phyloP scores from a whole-genome alignment of 768 basidiomycete species.

The Lactarius evosmus region DNA sequence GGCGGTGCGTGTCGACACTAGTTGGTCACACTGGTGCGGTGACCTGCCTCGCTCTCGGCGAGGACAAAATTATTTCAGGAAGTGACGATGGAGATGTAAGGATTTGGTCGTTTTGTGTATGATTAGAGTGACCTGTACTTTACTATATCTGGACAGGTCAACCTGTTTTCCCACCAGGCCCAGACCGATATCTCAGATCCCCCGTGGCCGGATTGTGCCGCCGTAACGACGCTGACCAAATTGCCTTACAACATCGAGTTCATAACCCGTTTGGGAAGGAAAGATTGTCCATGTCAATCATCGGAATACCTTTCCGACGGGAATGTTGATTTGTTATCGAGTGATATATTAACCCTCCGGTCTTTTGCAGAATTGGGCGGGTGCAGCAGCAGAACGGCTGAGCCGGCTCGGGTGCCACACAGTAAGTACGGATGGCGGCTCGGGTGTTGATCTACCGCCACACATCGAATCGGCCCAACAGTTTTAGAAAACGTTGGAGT shows the following conservation, averaged over 20 bases:
- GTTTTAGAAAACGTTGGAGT: too few relatives aligned
- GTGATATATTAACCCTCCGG: not conserved
- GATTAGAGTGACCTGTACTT: not conserved
- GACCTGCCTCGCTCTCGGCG: conserved; percentile 82
- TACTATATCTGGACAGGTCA: not conserved
- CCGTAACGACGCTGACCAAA: too few relatives aligned
- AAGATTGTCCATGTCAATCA: too few relatives aligned
- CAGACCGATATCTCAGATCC: too few relatives aligned
- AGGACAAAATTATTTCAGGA: conserved; percentile 96
- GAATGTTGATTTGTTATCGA: not conserved
- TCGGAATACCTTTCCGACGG: too few relatives aligned
- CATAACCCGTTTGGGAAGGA: too few relatives aligned
- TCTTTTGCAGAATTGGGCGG: too few relatives aligned
- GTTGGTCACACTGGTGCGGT: conserved; percentile 95
- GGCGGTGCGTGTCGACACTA: conserved; percentile 81
- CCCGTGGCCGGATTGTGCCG: too few relatives aligned
- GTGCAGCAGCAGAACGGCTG: too few relatives aligned
- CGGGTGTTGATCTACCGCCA: not conserved
- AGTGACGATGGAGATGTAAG: conserved; percentile 88
- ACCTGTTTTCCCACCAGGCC: too few relatives aligned
- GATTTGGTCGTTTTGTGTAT: conserved; percentile 54
- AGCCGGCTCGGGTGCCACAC: too few relatives aligned
- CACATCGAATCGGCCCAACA: not conserved
- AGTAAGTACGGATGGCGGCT: not conserved
- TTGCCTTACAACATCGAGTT: too few relatives aligned